A percentile compares a stretch with the other conserved stretches of the same genome.
Evolutionary conservation across 2,329 filamentous ascomycete species (phyloP).

Genomic region (Sarocladium strictum): DNA sequence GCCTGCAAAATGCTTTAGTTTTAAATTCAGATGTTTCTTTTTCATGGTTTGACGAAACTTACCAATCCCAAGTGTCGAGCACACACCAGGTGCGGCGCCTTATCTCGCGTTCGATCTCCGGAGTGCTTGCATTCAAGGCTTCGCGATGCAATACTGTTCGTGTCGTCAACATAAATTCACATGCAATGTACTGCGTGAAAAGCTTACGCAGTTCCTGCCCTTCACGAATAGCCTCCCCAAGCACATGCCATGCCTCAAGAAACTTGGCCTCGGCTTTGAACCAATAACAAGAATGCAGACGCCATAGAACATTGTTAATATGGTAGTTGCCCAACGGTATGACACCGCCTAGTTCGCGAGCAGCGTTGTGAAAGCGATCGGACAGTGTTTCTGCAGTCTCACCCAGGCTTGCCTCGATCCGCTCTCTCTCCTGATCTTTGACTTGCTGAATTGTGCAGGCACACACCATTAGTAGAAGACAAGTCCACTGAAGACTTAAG

Average conservation of each 20-base stretch:
- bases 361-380: constrained; percentile 19
- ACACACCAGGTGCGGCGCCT: constrained; percentile 26
- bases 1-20: constrained; percentile 16
- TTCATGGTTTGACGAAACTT: constrained; percentile 14
- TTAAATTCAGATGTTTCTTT: too few species aligned
- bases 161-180: constrained; percentile 8
- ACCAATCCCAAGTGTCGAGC: constrained; percentile 28
- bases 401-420: constrained; percentile 17
- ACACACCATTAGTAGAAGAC: constrained; percentile 22
- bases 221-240: constrained; percentile 25
- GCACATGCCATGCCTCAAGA: constrained; percentile 24
- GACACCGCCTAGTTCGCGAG: constrained; percentile 20
- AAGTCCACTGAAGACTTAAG: constrained; percentile 23
- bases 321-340: constrained; percentile 23
- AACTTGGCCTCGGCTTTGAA: constrained; percentile 27
- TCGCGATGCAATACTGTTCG: constrained; percentile 19
- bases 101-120: constrained; percentile 26
- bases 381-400: constrained; percentile 16
- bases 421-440: constrained; percentile 15
- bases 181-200: neutral
- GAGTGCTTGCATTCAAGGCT: constrained; percentile 13
- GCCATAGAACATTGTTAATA: constrained; percentile 21
- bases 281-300: constrained; percentile 26
- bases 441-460: constrained; percentile 24
- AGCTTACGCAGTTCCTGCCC: constrained; percentile 22